These are phyloP conservation scores for Psilocybe cubensis DNA, from an alignment of 768 basidiomycete genomes.

Conservation along the genomic window DNA sequence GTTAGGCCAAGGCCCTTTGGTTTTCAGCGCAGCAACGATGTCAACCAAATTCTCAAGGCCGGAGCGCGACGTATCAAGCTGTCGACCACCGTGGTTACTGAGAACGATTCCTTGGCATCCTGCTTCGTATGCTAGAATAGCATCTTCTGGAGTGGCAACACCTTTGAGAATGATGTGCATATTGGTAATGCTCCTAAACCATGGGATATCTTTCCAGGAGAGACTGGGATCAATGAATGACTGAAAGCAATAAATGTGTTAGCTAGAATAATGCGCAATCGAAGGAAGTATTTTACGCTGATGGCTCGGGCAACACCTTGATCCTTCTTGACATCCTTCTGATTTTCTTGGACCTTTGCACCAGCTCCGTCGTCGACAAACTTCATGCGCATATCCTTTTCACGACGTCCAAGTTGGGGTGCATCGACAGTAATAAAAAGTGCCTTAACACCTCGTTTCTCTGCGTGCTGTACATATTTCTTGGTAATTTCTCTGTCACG, in stretches of 20 bases:
- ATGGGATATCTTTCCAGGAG: slow-evolving; percentile 81
- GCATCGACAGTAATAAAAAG: slow-evolving; percentile 98
- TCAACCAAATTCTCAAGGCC: slow-evolving; percentile 74
- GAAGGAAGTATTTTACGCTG: slow-evolving; percentile 51
- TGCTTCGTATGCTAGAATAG: slow-evolving; percentile 23
- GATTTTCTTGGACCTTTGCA: slow-evolving; percentile 50
- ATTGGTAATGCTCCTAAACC: slow-evolving; percentile 78
- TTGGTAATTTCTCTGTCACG: slow-evolving; percentile 84
- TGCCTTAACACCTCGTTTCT: slow-evolving; percentile 87
- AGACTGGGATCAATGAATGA: slow-evolving; percentile 94
- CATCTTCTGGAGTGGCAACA: slow-evolving; percentile 24
- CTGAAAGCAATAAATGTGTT: slow-evolving; percentile 34
- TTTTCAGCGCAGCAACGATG: slow-evolving; percentile 63
- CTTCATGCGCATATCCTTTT: slow-evolving; percentile 98
- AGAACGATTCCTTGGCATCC: slow-evolving; percentile 25
- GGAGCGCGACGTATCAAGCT: slow-evolving; percentile 61
- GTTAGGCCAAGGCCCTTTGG: slow-evolving; percentile 55
- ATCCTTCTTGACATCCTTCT: slow-evolving; percentile 69
- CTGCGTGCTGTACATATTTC: slow-evolving; percentile 87
- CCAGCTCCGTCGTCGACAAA: slow-evolving; percentile 78
- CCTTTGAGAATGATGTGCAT: slow-evolving; percentile 34
- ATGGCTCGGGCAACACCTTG: slow-evolving; percentile 96
- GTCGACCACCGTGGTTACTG: slow-evolving; percentile 26
- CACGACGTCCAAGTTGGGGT: slow-evolving; percentile 91
- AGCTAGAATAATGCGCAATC: not conserved